These are phyloP conservation scores for Ustilago sp. DNA, from an alignment of 1,284 basidiomycete genomes.

Conservation along the genomic window DNA sequence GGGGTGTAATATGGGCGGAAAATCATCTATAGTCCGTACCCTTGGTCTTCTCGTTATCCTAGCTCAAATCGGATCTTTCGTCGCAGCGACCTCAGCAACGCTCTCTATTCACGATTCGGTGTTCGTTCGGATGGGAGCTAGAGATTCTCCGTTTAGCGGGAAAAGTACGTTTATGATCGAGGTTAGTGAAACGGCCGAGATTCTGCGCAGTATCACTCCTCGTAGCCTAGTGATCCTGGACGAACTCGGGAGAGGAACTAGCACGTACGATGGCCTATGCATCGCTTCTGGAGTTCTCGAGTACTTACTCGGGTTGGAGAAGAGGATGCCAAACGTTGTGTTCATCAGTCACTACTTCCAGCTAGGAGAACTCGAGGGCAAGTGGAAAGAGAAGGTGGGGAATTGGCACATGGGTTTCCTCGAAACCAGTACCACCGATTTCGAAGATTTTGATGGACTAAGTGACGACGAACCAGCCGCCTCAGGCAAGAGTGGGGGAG, in stretches of 20 bases:
- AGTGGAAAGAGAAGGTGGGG: conserved; percentile 12
- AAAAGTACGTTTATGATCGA: conserved; percentile 97
- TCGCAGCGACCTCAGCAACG: conserved; percentile 78
- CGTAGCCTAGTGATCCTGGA: conserved; percentile 69
- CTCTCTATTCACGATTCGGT: conserved; percentile 85
- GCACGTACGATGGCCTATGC: conserved; percentile 58
- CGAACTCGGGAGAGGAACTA: conserved; percentile 58
- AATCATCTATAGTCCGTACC: conserved; percentile 74
- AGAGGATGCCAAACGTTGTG: conserved; percentile 33
- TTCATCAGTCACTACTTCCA: conserved; percentile 66
- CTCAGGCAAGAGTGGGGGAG: conserved; percentile 1
- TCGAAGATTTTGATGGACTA: neutral
- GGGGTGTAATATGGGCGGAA: conserved; percentile 73
- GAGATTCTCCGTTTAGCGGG: conserved; percentile 84
- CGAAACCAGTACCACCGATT: conserved; percentile 12
- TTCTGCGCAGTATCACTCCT: conserved; percentile 73
- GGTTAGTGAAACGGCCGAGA: conserved; percentile 91
- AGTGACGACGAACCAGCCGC: conserved; percentile 3
- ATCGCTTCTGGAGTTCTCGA: conserved; percentile 57
- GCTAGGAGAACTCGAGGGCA: conserved; percentile 36
- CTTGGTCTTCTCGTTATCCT: conserved; percentile 68
- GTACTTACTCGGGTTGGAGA: conserved; percentile 28
- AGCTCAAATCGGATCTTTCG: conserved; percentile 74
- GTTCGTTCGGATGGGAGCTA: conserved; percentile 85
- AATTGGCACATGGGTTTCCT: conserved; percentile 63